A percentile compares a stretch with the other conserved stretches of the same genome.
Evolutionary conservation across 768 basidiomycete species (phyloP).

Genomic region (Leccinellum luteum): DNA sequence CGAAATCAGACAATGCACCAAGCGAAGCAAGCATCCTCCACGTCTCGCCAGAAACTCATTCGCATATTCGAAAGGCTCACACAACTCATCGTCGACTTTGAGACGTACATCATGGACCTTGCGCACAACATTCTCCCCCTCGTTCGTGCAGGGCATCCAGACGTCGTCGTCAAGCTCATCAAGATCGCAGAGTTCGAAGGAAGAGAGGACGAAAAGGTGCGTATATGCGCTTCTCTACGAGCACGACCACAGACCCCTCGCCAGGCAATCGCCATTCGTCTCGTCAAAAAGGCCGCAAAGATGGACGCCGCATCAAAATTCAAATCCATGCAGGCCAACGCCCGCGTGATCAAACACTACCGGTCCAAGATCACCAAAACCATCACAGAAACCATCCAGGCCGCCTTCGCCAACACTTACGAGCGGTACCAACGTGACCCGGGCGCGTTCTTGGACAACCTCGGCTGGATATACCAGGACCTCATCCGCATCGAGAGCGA

Average conservation of each 20-base stretch:
- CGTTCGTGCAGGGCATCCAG: slow-evolving; percentile 72
- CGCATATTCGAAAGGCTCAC: slow-evolving; percentile 87
- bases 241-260: neutral
- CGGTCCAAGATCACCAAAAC: slow-evolving; percentile 82
- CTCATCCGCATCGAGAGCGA: slow-evolving; percentile 89
- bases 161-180: slow-evolving; percentile 87
- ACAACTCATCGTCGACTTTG: slow-evolving; percentile 76
- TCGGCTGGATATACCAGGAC: slow-evolving; percentile 94
- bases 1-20: slow-evolving; percentile 94
- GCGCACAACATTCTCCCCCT: slow-evolving; percentile 77
- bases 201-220: slow-evolving; percentile 89
- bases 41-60: slow-evolving; percentile 63
- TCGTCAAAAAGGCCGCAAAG: slow-evolving; percentile 92
- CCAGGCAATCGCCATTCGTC: slow-evolving; percentile 88
- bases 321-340: slow-evolving; percentile 89
- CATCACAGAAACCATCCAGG: slow-evolving; percentile 74
- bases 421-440: slow-evolving; percentile 61
- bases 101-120: slow-evolving; percentile 77
- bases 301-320: slow-evolving; percentile 92
- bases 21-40: slow-evolving; percentile 76
- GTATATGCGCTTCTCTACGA: neutral
- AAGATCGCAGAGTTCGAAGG: slow-evolving; percentile 96
- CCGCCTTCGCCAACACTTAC: slow-evolving; percentile 67
- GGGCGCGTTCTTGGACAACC: slow-evolving; percentile 66
- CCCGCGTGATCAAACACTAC: slow-evolving; percentile 93